These are phyloP conservation scores for Aspergillus alliaceus DNA, from an alignment of 2,329 filamentous ascomycete genomes.

Conservation along the genomic window DNA sequence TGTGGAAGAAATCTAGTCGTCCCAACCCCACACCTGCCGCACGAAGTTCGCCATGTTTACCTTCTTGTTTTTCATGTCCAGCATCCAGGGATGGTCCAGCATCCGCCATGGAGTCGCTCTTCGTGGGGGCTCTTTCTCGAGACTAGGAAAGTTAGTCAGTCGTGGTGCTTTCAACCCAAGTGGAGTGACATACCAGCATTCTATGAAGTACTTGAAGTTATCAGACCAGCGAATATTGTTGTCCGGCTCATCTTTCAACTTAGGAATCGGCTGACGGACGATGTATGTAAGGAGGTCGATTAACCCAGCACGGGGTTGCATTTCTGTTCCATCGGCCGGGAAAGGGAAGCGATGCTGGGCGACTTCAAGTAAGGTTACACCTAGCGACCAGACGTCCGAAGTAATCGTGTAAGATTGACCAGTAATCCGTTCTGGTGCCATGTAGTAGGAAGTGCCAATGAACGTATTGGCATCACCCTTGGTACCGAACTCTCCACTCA, in stretches of 20 bases:
- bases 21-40: conserved; percentile 95
- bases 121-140: conserved; percentile 87
- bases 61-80: conserved; percentile 91
- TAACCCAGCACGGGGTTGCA: conserved; percentile 86
- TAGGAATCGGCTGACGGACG: conserved; percentile 90
- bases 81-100: conserved; percentile 98
- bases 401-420: conserved; percentile 98
- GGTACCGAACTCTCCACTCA: conserved; percentile 95
- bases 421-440: conserved; percentile 97
- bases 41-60: conserved; percentile 98
- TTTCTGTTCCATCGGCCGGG: conserved; percentile 92
- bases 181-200: conserved; percentile 74
- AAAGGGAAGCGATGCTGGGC: conserved; percentile 98
- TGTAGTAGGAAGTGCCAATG: conserved; percentile 98
- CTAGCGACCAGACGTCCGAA: conserved; percentile 96
- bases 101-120: conserved; percentile 96
- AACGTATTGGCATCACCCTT: conserved; percentile 99
- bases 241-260: conserved; percentile 90
- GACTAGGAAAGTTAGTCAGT: conserved; percentile 53
- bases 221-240: conserved; percentile 92
- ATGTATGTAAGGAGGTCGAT: conserved; percentile 98
- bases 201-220: conserved; percentile 98
- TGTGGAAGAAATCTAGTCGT: conserved; percentile 52
- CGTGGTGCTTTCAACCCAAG: not conserved
- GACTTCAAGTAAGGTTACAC: conserved; percentile 97